Conservation (phyloP, 2,329 filamentous ascomycete species). For the Diaporthe vexans region DNA sequence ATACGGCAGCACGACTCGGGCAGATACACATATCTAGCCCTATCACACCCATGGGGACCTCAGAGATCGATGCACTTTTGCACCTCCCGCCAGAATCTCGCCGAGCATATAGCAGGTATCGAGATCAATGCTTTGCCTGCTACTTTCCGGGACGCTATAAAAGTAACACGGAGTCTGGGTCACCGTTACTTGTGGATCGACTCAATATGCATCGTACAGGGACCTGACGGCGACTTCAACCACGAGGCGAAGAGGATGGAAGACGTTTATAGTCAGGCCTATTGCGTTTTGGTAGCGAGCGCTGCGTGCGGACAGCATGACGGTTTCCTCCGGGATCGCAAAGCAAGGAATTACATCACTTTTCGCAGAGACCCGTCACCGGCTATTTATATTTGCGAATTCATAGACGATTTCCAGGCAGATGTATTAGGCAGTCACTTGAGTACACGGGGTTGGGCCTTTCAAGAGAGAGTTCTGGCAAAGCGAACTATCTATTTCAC, state of each 20-base stretch:
- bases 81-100: too few relatives aligned
- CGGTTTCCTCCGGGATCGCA: constrained; percentile 44
- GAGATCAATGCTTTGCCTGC: too few relatives aligned
- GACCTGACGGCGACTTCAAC: too few relatives aligned
- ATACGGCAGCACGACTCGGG: background rate
- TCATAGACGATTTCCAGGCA: background rate
- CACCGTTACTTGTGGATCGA: too few relatives aligned
- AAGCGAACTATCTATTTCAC: constrained; percentile 56
- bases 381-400: background rate
- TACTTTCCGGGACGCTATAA: too few relatives aligned
- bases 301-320: constrained; percentile 40
- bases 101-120: too few relatives aligned
- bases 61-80: too few relatives aligned
- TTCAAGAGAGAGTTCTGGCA: constrained; percentile 55
- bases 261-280: too few relatives aligned
- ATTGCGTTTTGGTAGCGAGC: constrained; percentile 9
- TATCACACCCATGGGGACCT: constrained; percentile 45
- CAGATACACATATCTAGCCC: constrained; percentile 41
- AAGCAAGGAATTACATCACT: constrained; percentile 38
- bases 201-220: too few relatives aligned
- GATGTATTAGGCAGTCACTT: constrained; percentile 51
- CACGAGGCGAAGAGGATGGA: too few relatives aligned
- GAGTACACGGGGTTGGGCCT: constrained; percentile 54
- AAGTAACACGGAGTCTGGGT: too few relatives aligned
- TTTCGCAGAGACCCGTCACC: background rate